Base-by-base conservation (phyloP, 1,284 basidiomycete species). In the Fomitopsis pinicola region DNA sequence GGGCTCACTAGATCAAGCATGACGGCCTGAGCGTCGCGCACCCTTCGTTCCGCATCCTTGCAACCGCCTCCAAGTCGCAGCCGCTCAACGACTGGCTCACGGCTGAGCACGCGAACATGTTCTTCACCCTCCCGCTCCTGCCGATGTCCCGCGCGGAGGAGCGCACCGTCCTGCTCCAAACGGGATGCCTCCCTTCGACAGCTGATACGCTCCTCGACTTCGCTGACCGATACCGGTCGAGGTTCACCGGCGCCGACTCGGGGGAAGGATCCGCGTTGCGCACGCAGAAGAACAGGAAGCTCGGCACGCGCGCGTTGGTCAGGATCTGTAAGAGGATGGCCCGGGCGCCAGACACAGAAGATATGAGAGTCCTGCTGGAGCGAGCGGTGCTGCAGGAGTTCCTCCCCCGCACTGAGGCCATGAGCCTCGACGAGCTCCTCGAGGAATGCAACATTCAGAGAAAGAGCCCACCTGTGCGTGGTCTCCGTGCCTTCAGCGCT, bases 71-170 rank as follows among this genome's bases (percentile, higher is more conserved):
- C 30, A 86, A 84, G 67, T 86, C 85, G 1, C 71, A 82, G 1
- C 80, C 82, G 12, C 73, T 87, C 14, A 82, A 83, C 66, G 86
- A 88, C 67, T 88, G 86, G 86, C 78, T 88, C 30, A 77, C 79
- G 0, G 80, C 82, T 62, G 86, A 88, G 68, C 83, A 87, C 66
- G 81, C 82, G 17, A 87, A 87, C 68, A 87, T 87, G 84, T 87
- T 88, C 77, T 83, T 87, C 71, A 72, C 85, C 8, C 71, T 88
- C 33, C 80, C 83, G 2, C 77, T 80, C 45, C 80, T 82, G 65
- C 84, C 86, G 1, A 88, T 88, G 86, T 75, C 77, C 30, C 66
- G 64, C 10, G 63, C 68, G 0, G 86, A 88, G 68, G 86, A 65
- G 52, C 57, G 56, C 28, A 54, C 63, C 7, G 55, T 73, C 8